Base-by-base conservation (phyloP, 2,329 filamentous ascomycete genomes). In the Colletotrichum tamarilloi region DNA sequence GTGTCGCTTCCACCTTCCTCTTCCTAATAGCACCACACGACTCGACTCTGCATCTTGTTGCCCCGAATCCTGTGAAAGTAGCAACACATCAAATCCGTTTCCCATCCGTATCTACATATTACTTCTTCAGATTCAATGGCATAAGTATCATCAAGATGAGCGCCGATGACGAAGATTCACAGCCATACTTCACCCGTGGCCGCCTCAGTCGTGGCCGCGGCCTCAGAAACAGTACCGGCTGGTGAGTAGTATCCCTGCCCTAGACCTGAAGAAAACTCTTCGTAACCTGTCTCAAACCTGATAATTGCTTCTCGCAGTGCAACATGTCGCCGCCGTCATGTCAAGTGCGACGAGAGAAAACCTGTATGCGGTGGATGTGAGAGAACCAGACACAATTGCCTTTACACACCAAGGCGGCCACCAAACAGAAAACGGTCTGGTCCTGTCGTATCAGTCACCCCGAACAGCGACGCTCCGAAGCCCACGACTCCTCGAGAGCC, bases 321-420 rank as follows among this genome's bases (percentile, higher is more conserved):
- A 22, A 75, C 70, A 14, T 75, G 73, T 19, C 69, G 70, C 8
- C 69, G 70, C 12, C 75, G 77, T 7, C 75, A 74, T 11, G 74
- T 78, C 74, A 77, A 78, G 58, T 78, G 77, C 53, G 77, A 79
- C n/a, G 77, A 78, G 65, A 66, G 63, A 5, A 79, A 77, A 58
- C 76, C 77, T 8, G 52, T 70, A 52, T 79, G 78, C 67, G 66
- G 62, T 26, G 66, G 66, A 16, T 75, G 73, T 28, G 62, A 68
- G 24, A 68, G 73, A 6, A 62, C 57, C 8, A 68, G 58, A 30
- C 68, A 53, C 16, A 9, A 16, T 24, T 72, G 69, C 16, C 42
- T 22, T 3, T 72, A 72, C 16, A 52, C 32, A 11, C 64, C 64
- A 16, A 59, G 64, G 3, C 57, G 64, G 2, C 64, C 64, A 38